These are phyloP conservation scores for Cantharellus cinnabarinus DNA, from an alignment of 768 basidiomycete genomes.

Conservation along the genomic window DNA sequence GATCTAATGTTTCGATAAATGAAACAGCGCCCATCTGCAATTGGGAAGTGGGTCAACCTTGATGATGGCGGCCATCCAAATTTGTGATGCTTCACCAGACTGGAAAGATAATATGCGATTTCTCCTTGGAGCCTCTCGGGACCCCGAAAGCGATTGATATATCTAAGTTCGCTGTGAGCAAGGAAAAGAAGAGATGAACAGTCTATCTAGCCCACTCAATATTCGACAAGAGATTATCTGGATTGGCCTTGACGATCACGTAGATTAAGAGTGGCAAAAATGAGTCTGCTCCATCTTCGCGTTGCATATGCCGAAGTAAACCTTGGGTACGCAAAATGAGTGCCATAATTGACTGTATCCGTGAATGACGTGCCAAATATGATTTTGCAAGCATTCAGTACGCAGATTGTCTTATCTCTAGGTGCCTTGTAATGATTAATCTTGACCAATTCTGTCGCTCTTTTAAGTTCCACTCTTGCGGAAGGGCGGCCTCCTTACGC, in stretches of 20 bases:
- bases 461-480: not conserved
- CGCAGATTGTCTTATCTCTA: conserved; percentile 92
- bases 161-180: conserved; percentile 31
- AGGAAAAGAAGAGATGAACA: not conserved
- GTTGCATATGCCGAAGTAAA: conserved; percentile 66
- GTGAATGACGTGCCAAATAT: conserved; percentile 60
- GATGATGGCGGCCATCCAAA: not conserved
- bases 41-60: too few species aligned
- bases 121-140: conserved; percentile 81
- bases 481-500: conserved; percentile 1
- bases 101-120: conserved; percentile 91
- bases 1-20: conserved; percentile 97
- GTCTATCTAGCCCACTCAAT: conserved; percentile 40
- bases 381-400: conserved; percentile 95
- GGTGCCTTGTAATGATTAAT: conserved; percentile 99
- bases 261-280: conserved; percentile 91
- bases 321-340: conserved; percentile 26
- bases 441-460: conserved; percentile 62
- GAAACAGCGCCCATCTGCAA: conserved; percentile 83
- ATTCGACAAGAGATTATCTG: conserved; percentile 80
- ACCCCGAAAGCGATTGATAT: conserved; percentile 87
- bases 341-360: not conserved
- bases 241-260: conserved; percentile 87
- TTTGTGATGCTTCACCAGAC: conserved; percentile 38
- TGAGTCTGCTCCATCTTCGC: conserved; percentile 78